Evolutionary conservation across 2,329 filamentous ascomycete genomes (phyloP).

Genomic region (Verruconis gallopava): DNA sequence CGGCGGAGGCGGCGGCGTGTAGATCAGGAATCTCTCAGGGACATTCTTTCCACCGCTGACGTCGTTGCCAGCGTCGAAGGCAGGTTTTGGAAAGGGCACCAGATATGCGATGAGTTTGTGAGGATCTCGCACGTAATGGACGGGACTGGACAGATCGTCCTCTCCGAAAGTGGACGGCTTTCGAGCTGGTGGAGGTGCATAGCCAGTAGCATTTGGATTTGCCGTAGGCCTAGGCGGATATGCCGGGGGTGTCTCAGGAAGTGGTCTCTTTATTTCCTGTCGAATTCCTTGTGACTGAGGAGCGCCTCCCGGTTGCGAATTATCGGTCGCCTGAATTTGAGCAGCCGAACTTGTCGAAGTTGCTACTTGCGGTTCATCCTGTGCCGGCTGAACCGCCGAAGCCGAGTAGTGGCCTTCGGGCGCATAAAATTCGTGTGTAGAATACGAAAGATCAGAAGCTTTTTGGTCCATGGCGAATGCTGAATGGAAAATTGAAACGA

Average conservation of each 20-base stretch:
- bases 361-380: too few species aligned
- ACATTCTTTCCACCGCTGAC: slow-evolving; percentile 17
- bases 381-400: too few species aligned
- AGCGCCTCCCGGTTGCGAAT: too few species aligned
- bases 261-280: neutral
- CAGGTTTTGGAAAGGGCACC: slow-evolving; percentile 31
- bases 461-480: too few species aligned
- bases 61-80: slow-evolving; percentile 21
- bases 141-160: slow-evolving; percentile 19
- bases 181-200: slow-evolving; percentile 1
- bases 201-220: neutral
- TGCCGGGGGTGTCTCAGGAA: slow-evolving; percentile 3
- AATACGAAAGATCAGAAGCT: too few species aligned
- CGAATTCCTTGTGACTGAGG: too few species aligned
- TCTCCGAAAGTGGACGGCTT: neutral
- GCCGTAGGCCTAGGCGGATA: slow-evolving; percentile 2
- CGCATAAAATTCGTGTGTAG: too few species aligned
- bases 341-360: too few species aligned
- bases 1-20: slow-evolving; percentile 32
- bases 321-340: too few species aligned
- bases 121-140: slow-evolving; percentile 29
- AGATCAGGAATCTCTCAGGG: slow-evolving; percentile 31
- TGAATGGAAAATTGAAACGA: too few species aligned
- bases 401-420: too few species aligned
- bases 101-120: slow-evolving; percentile 31